Evolutionary conservation across 129 eudicot species (phyloP), one percentile per base, ranked within the genome.

Genomic region (Solidago caesia): DNA sequence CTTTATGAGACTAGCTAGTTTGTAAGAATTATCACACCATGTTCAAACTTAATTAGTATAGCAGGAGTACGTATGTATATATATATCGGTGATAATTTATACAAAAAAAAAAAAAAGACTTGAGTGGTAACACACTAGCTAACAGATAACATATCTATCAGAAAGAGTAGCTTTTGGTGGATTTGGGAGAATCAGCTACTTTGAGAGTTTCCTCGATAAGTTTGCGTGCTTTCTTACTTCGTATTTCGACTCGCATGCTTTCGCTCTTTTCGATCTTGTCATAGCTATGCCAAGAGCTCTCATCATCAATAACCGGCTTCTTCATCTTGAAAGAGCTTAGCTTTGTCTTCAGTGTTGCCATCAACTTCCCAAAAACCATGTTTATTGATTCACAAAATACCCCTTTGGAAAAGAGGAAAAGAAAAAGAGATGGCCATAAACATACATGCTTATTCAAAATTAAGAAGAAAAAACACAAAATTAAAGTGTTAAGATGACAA

Each of bases 161-260:
- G 61, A 85, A 82, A 6, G 86, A 76, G 78, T 75, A 82, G 64
- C 80, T 68, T 79, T 81, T 75, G 29, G 78, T 72, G 71, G 86
- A 68, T 52, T 60, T 82, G n/a, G 89, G 89, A 62, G 85, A 85
- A 84, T 85, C 92, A 10, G 92, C 92, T 67, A 87, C 77, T 67
- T 55, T 77, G 39, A 87, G 89, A 73, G 92, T 87, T 75, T 87
- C 78, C 62, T 87, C 82, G 15, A 87, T 85, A 46, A 87, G 82
- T 81, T 80, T 82, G 2, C 87, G 80, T 43, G 92, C 92, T 77
- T 82, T 87, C 68, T 77, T 82, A 82, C 92, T 87, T 55, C 84
- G 77, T 11, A 87, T 80, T 67, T 87, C 92, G 27, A 87, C 46
- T 71, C 92, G 85, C 92, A 87, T 87, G 80, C 92, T 87, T 62